These are phyloP conservation scores for Scutellaria barbata DNA, from an alignment of 257 asterid genomes.

Conservation along the genomic window DNA sequence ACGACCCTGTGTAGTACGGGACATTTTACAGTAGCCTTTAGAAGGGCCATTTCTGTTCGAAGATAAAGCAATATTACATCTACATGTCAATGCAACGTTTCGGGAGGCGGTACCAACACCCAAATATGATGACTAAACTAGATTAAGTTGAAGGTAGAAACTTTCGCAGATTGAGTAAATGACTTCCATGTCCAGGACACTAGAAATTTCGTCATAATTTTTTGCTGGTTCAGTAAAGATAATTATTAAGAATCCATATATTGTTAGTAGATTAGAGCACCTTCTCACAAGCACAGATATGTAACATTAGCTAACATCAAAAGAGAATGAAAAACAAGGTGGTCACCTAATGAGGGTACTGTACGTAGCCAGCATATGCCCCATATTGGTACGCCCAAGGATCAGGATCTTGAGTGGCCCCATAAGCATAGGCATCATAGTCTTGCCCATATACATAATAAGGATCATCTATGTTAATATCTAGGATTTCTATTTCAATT, in stretches of 20 bases:
- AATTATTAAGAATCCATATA: background rate
- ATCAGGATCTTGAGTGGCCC: conserved; percentile 80
- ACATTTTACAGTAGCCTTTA: background rate
- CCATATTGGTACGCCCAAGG: conserved; percentile 82
- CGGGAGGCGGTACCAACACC: background rate
- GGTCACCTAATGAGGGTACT: conserved; percentile 80
- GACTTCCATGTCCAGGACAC: conserved; percentile 16
- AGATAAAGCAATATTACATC: no score
- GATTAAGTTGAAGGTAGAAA: background rate
- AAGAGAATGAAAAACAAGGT: background rate
- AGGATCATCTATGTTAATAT: no score
- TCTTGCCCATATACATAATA: conserved; percentile 96
- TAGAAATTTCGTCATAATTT: conserved; percentile 5
- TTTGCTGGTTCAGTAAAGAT: conserved; percentile 11
- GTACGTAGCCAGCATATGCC: conserved; percentile 82
- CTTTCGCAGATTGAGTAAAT: background rate
- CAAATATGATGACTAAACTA: conserved; percentile 11
- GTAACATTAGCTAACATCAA: conserved; percentile 18
- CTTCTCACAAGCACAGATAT: conserved; percentile 4
- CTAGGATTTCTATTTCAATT: no score
- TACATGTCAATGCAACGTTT: background rate
- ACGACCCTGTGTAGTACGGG: background rate
- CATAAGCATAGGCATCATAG: conserved; percentile 90
- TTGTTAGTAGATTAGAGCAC: conserved; percentile 18
- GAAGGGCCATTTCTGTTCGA: background rate